Evolutionary conservation across 805 yeast genomes (phyloP), one percentile per base, ranked within the genome.

Genomic region (Cyberlindnera lachancei): DNA sequence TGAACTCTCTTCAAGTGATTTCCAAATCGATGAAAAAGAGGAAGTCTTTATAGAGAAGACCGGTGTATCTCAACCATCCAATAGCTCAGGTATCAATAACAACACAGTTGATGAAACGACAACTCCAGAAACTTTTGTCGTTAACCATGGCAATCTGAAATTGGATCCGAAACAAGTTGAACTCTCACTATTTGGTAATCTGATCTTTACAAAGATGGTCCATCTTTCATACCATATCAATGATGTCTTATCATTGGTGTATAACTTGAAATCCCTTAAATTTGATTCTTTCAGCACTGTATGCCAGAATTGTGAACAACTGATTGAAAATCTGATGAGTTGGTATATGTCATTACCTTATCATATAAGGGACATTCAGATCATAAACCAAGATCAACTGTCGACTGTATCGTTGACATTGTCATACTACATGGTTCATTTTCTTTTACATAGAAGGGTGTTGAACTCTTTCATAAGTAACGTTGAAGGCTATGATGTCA

Each of bases 171-270:
- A 14, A 10, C 29, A 37, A 18, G 29, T 17, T n/a, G 42, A 28
- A 20, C 27, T 31, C 21, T 13, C 34, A 18, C 23, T 40, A 11
- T 35, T 40, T 28, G 48, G 51, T 12, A 43, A 46, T 27, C 21
- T 45, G 20, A 43, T 48, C 10, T 50, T 52, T 34, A 49, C 44
- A 11, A 50, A 50, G 31, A 40, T 43, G 30, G 42, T 52, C 27
- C 49, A 52, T 28, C 20, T 48, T 12, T 46, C 54, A 2, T 34
- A 40, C 18, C 44, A 45, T 29, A 40, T 45, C 18, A 51, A 52
- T 30, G 48, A 44, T 18, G 34, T 42, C 9, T 37, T 49, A 20
- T 31, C 34, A 17, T 39, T 38, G 16, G 37, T 52, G n/a, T 50
- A 46, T 31, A 46, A 45, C 26, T 26, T 49, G 30, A 48, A 44